Evolutionary conservation across 2,329 filamentous ascomycete species (phyloP), one percentile per base, ranked within the genome.

Genomic region (Byssochlamys sp.): DNA sequence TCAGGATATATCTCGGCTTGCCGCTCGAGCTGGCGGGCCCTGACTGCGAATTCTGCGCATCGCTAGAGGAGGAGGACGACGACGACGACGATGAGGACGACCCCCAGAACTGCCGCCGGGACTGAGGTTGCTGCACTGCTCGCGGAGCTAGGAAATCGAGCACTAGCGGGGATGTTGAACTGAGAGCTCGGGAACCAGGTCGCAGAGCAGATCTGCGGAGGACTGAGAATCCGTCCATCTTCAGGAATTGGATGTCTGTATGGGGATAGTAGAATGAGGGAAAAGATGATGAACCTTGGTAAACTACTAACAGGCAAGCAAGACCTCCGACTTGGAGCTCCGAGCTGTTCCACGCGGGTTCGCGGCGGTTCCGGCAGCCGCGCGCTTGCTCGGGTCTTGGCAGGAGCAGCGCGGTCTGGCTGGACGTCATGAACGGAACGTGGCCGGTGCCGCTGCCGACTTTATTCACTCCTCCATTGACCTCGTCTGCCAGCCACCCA

Each of bases 1-100:
- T 89, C 52, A 94, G 78, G 9, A 85, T 80, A 70, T 86, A 77
- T 60, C 67, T 69, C 27, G 69, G 67, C 58, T 72, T 73, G 6
- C 65, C 39, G 60, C 52, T 49, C 33, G 33, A 28, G 24, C 33
- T 19, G 26, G 35, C 29, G 29, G 5, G 5, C n/a, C 35, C 54
- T 2, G 54, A 11, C 35, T 53, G 26, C 12, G 59, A 14, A 29
- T 57, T 29, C 2, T 58, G 51, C 4, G 62, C 60, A 28, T 61
- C 58, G 29, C 66, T 54, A 51, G 25, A 19, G 65, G 75, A 76
- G 63, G 71, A 64, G 53, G 72, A 71, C 54, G 69, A 60, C 11
- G 70, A 58, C 65, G 75, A 76, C 62, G 71, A 64, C 53, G 72
- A 71, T 55, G 69, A 60, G 11, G 70, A 58, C 5, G 62, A 57